Base-by-base conservation (phyloP, 1,139 yeast genomes). In the Candida tropicalis region DNA sequence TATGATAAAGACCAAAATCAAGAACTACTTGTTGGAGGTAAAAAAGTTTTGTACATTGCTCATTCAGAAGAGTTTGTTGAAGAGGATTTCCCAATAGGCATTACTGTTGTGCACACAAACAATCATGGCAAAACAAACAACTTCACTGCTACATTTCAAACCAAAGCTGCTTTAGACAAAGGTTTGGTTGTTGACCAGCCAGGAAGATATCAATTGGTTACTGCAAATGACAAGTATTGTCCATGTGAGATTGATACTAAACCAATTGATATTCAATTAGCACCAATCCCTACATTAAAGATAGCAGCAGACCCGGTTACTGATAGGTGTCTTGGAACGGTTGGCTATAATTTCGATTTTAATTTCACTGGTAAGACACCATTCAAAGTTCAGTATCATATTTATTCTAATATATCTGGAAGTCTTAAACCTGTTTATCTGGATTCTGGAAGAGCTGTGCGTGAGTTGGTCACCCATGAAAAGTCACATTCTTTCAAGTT, bases 281-380 rank as follows among this genome's bases (percentile, higher is more conserved):
- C 74, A 1, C 50, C 63, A 0, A 71, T 69, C 12, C 93, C 93
- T 2, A 62, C 58, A 45, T 74, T 82, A 52, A 68, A 60, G 41
- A 81, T 86, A 5, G 50, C 58, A 4, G 78, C 87, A 1, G 68
- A 71, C 3, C 82, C 90, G 2, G 80, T 91, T 2, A 70, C 81
- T 28, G 98, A 93, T 57, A 81, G 85, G 46, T 93, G 99, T 67
- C 87, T 95, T 26, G 99, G 99, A 1, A 88, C 91, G 41, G 83
- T 89, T 8, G 99, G 98, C 0, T 79, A 74, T 53, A 68, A 70
- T 18, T 81, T 89, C 46, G 77, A 78, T 38, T 90, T 91, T 51
- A 84, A 80, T 38, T 74, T 87, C 41, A 66, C 77, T 5, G 99
- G 99, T 12, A 77, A 82, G 22, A 86, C 96, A 1, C 98, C 98